These are phyloP conservation scores for Botrytis fragariae DNA, from an alignment of 2,329 filamentous ascomycete species.

Conservation along the genomic window DNA sequence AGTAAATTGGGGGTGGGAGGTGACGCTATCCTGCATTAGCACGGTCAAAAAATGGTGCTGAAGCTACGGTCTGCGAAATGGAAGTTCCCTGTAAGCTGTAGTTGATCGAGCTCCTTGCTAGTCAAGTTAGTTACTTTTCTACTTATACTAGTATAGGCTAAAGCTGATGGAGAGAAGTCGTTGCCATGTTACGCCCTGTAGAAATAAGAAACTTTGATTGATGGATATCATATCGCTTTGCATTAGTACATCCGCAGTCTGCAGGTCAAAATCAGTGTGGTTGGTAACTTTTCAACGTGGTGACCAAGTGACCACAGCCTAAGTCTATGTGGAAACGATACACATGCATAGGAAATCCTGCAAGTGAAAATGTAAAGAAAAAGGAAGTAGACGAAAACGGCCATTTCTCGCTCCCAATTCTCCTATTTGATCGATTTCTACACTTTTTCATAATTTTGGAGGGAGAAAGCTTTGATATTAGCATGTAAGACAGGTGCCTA, in stretches of 20 bases:
- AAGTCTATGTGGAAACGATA: conserved; percentile 4
- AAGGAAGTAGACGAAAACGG: conserved; percentile 14
- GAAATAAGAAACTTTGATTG: conserved; percentile 18
- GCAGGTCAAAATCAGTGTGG: conserved; percentile 22
- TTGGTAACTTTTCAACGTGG: conserved; percentile 22
- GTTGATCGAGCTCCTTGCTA: conserved; percentile 14
- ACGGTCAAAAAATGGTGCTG: neutral
- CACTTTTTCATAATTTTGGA: neutral
- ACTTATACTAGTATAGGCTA: conserved; percentile 1
- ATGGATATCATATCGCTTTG: conserved; percentile 19
- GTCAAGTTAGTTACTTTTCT: neutral
- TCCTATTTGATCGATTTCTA: neutral
- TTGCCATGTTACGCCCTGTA: conserved; percentile 19
- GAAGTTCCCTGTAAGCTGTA: neutral
- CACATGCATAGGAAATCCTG: conserved; percentile 19
- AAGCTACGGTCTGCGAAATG: conserved; percentile 6
- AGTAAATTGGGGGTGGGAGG: neutral
- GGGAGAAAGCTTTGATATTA: neutral
- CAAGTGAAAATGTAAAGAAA: conserved; percentile 7
- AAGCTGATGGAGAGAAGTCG: conserved; percentile 10
- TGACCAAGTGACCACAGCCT: conserved; percentile 20
- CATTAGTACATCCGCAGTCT: conserved; percentile 23
- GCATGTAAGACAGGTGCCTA: neutral
- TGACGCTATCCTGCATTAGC: conserved; percentile 18
- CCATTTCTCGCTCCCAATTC: conserved; percentile 9